Evolutionary conservation across 1,139 yeast species (phyloP), one percentile per base, ranked within the genome.

Genomic region (Candida sp.): DNA sequence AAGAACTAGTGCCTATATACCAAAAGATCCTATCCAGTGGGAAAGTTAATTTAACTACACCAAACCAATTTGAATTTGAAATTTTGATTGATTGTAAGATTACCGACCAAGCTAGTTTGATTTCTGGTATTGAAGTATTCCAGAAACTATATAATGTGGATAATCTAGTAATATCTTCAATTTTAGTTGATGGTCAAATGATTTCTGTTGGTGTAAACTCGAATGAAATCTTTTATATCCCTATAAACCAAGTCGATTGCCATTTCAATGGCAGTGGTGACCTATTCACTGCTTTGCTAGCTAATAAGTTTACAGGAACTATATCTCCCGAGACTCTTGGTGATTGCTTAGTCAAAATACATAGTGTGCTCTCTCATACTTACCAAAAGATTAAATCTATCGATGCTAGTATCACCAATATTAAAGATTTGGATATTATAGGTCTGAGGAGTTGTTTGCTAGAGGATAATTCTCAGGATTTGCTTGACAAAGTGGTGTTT

Each of bases 191-290:
- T 2, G 61, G 54, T 5, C 42, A 49, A 32, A 57, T 68, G 64
- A 70, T 58, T 45, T 54, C 72, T 29, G 68, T 73, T 9, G 77
- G 76, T 4, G 60, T 49, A 43, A 46, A 53, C 11, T 39, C 46
- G 5, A 44, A 44, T 2, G 43, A 43, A 22, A 45, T 58, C 2
- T 68, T 70, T 44, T 52, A 58, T 39, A 42, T 69, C 3, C 68
- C 68, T 1, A 63, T 73, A 15, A 50, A 58, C 2, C 60, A 60
- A 48, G 65, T 73, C 21, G 54, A 56, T 12, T 69, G 75, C 49
- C 56, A 58, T 35, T 73, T 73, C 55, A 71, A 63, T 45, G 79
- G 79, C 4, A 69, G 76, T 51, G 79, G 79, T 5, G 79, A 73
- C 49, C 57, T 73, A 21, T 71, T 73, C 49, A 63, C 74, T 1